Conservation (phyloP, 2,329 filamentous ascomycete species). For the Penicillium sp. region DNA sequence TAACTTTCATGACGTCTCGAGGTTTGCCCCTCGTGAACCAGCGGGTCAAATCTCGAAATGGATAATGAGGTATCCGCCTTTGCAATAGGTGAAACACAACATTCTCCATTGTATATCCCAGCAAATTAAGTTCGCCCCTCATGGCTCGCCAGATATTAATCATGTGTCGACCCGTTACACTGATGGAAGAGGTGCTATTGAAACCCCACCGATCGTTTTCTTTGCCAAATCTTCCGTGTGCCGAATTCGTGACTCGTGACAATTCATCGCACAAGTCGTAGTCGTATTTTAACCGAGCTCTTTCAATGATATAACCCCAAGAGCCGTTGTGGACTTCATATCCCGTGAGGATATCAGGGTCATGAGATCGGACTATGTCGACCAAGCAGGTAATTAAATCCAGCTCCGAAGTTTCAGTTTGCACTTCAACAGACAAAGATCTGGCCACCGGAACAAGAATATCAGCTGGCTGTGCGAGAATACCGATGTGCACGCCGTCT, state of each 20-base stretch:
- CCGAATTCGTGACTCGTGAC: conserved; percentile 79
- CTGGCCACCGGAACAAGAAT: conserved; percentile 59
- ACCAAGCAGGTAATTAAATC: conserved; percentile 82
- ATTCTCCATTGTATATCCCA: conserved; percentile 96
- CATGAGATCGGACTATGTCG: conserved; percentile 74
- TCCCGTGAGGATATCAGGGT: conserved; percentile 90
- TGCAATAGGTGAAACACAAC: conserved; percentile 89
- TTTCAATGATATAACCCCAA: conserved; percentile 94
- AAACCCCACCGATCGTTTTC: conserved; percentile 90
- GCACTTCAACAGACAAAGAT: conserved; percentile 60
- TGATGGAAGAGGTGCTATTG: conserved; percentile 86
- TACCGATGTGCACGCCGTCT: conserved; percentile 60
- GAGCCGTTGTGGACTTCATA: conserved; percentile 92
- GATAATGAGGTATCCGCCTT: conserved; percentile 81
- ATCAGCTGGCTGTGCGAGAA: conserved; percentile 66
- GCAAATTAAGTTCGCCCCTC: conserved; percentile 82
- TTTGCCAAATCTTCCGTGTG: conserved; percentile 78
- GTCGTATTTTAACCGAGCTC: conserved; percentile 79
- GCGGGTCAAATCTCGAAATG: conserved; percentile 69
- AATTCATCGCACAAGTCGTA: conserved; percentile 89
- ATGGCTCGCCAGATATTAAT: conserved; percentile 98
- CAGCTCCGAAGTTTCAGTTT: conserved; percentile 73
- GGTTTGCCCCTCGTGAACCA: conserved; percentile 74
- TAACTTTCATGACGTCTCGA: conserved; percentile 66
- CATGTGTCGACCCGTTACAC: conserved; percentile 89